Conservation (phyloP, 2,329 filamentous ascomycete species). For the Colletotrichum somersetense region DNA sequence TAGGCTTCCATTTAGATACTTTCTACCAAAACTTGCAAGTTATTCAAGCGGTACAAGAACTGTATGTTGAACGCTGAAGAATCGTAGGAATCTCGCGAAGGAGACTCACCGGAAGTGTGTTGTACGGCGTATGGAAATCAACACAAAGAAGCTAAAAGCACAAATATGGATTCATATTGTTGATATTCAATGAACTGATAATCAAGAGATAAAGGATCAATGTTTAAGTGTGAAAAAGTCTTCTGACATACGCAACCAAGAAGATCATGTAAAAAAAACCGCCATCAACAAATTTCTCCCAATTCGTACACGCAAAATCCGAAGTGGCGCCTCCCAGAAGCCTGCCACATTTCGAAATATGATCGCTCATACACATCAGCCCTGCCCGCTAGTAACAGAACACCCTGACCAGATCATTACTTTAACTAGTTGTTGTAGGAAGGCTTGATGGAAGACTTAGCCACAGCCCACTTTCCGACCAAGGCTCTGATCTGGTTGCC, state of each 20-base stretch:
- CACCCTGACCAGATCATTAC: background rate
- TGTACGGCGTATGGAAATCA: too few species aligned
- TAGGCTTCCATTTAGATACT: too few species aligned
- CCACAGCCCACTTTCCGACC: constrained; percentile 28
- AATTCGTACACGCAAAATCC: background rate
- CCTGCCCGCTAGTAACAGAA: background rate
- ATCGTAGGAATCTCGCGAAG: too few species aligned
- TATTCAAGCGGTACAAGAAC: too few species aligned
- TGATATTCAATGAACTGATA: background rate
- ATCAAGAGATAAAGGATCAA: background rate
- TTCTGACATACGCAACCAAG: background rate
- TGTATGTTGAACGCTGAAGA: too few species aligned
- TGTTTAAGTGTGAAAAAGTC: too few species aligned
- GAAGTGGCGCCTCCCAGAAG: background rate
- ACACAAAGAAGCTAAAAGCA: too few species aligned
- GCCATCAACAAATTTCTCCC: background rate
- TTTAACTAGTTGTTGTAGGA: constrained; percentile 25
- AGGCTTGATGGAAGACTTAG: background rate
- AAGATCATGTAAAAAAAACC: background rate
- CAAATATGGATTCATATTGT: too few species aligned
- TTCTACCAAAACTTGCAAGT: too few species aligned
- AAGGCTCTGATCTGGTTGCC: constrained; percentile 48
- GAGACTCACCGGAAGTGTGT: too few species aligned
- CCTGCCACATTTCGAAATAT: background rate
- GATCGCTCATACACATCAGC: background rate